Percentiles rank a stretch among this genome's conserved stretches.
Conservation (phyloP, 192 early-diverging fungal species). For the Umbelopsis isabellina region DNA sequence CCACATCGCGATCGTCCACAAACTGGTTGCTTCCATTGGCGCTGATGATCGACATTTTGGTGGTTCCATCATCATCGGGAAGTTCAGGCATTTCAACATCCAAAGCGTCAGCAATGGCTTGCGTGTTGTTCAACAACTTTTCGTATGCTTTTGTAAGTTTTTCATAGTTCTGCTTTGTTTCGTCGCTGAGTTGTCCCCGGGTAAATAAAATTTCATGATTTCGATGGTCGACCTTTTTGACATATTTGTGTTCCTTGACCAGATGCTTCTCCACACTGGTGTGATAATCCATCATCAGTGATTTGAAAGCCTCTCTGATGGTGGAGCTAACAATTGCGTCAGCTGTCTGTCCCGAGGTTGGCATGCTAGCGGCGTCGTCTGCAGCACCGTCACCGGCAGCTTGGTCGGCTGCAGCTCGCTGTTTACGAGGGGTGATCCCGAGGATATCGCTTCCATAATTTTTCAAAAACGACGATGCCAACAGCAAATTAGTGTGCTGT, state of each 20-base stretch:
- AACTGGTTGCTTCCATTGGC: constrained; percentile 33
- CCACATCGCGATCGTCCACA: constrained; percentile 43
- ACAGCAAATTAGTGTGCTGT: constrained; percentile 57
- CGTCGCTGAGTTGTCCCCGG: constrained; percentile 80
- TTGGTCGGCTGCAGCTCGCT: constrained; percentile 42
- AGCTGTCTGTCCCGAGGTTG: constrained; percentile 8
- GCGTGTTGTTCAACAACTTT: constrained; percentile 58
- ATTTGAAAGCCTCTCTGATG: constrained; percentile 44
- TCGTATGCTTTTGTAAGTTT: constrained; percentile 70
- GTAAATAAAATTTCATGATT: constrained; percentile 83
- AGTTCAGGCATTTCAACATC: constrained; percentile 78
- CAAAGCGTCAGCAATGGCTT: constrained; percentile 74
- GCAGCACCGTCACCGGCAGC: constrained; percentile 28
- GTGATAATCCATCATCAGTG: constrained; percentile 67
- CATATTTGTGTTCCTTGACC: constrained; percentile 66
- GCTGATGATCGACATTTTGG: constrained; percentile 47
- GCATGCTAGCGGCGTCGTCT: constrained; percentile 15
- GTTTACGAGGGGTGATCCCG: constrained; percentile 49
- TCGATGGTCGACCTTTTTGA: constrained; percentile 73
- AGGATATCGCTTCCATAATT: constrained; percentile 57
- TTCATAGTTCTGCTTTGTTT: constrained; percentile 75
- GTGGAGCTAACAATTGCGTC: constrained; percentile 39
- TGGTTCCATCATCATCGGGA: constrained; percentile 67
- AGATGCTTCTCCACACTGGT: constrained; percentile 60
- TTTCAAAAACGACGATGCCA: constrained; percentile 57